Conservation (phyloP, 2,329 filamentous ascomycete species). For the Aspergillus vadensis region DNA sequence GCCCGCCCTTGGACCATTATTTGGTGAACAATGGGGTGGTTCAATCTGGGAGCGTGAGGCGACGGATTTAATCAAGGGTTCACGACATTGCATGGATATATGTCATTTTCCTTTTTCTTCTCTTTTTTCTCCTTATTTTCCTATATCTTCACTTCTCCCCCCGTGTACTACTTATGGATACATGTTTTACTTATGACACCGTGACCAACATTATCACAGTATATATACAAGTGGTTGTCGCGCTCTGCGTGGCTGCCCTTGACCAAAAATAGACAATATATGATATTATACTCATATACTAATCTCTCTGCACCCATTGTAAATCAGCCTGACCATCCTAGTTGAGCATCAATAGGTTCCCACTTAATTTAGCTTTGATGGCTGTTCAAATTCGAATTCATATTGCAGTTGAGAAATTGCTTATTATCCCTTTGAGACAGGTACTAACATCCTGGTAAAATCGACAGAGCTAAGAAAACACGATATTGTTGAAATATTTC, state of each 20-base stretch:
- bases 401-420: too few relatives aligned
- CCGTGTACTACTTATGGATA: conserved; percentile 21
- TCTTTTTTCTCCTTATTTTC: conserved; percentile 9
- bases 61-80: conserved; percentile 16
- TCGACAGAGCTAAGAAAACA: too few relatives aligned
- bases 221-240: conserved; percentile 7
- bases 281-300: not conserved
- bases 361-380: too few relatives aligned
- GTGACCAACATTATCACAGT: conserved; percentile 1
- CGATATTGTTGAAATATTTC: too few relatives aligned
- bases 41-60: conserved; percentile 12
- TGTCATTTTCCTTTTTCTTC: conserved; percentile 12
- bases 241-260: not conserved
- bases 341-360: too few relatives aligned
- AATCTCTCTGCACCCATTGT: not conserved
- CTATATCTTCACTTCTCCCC: conserved; percentile 7
- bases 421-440: too few relatives aligned
- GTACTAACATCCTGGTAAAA: too few relatives aligned
- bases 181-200: conserved; percentile 11
- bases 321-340: too few relatives aligned
- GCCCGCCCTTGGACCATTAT: conserved; percentile 8
- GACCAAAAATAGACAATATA: not conserved
- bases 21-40: conserved; percentile 7
- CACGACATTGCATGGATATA: conserved; percentile 24
- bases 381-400: too few relatives aligned